Conservation (phyloP, 1,139 yeast species). For the Kodamaea suecica region DNA sequence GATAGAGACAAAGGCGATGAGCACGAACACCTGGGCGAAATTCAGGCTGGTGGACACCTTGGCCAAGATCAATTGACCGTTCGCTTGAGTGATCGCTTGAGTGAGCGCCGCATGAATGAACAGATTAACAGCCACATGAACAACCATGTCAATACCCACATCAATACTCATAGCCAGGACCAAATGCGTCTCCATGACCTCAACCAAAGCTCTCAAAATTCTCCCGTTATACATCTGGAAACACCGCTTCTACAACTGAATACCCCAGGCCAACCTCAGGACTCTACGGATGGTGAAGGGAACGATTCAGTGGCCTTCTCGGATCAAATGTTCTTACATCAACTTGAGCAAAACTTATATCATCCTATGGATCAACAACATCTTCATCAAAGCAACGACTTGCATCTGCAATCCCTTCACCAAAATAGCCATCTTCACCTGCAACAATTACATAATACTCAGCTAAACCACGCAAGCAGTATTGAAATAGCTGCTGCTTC, state of each 20-base stretch:
- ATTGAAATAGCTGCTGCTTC: constrained; percentile 1
- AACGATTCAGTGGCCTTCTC: too few species aligned
- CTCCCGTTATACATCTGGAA: constrained; percentile 1
- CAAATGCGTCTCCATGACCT: neutral
- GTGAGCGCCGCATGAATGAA: neutral
- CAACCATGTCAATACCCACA: neutral
- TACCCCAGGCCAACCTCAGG: constrained; percentile 5
- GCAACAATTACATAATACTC: too few species aligned
- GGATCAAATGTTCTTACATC: constrained; percentile 17
- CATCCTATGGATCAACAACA: constrained; percentile 10
- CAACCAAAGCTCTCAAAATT: neutral
- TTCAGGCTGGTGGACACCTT: too few species aligned
- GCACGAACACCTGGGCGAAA: neutral
- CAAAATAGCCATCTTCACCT: constrained; percentile 1
- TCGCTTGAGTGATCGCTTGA: neutral
- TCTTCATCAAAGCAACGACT: constrained; percentile 11
- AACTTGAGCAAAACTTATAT: constrained; percentile 14
- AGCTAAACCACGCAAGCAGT: too few species aligned
- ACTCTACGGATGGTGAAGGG: too few species aligned
- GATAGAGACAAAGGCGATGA: neutral
- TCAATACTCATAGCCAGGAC: neutral
- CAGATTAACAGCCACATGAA: neutral
- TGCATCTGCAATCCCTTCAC: constrained; percentile 1
- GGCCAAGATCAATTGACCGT: too few species aligned
- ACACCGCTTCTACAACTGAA: constrained; percentile 5